Conservation (phyloP, 1,284 basidiomycete genomes). For the Puccinia coronata region DNA sequence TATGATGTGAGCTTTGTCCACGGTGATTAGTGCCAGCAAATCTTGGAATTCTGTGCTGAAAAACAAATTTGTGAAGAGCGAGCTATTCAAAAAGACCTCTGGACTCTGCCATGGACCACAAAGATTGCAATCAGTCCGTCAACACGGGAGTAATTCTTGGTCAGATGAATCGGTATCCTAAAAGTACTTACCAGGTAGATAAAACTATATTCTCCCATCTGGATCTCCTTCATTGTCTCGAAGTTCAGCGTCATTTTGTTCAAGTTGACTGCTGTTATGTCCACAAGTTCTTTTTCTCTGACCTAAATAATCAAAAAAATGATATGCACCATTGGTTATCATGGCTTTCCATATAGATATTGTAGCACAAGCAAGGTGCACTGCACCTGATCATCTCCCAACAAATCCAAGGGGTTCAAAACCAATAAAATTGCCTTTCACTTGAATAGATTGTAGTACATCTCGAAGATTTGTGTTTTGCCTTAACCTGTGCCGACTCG, state of each 20-base stretch:
- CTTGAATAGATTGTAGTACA: background rate
- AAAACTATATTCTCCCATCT: background rate
- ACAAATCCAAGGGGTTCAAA: slow-evolving; percentile 2
- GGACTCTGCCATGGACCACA: background rate
- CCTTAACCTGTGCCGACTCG: too few relatives aligned
- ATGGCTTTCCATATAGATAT: background rate
- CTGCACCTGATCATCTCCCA: slow-evolving; percentile 4
- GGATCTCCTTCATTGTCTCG: background rate
- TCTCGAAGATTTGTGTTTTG: too few relatives aligned
- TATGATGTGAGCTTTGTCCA: slow-evolving; percentile 4
- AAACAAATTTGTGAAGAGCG: background rate
- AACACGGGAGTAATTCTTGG: too few relatives aligned
- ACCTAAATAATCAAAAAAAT: too few relatives aligned
- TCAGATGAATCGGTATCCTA: too few relatives aligned
- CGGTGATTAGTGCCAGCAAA: background rate
- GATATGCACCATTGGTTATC: too few relatives aligned
- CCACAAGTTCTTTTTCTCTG: background rate
- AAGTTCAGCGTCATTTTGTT: background rate
- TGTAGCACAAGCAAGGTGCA: background rate
- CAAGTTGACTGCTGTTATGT: slow-evolving; percentile 23
- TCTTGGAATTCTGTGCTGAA: slow-evolving; percentile 10
- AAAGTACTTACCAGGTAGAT: too few relatives aligned
- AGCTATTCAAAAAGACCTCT: slow-evolving; percentile 15
- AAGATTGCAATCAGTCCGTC: background rate
- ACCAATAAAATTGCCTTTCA: background rate